Percentiles rank a stretch among this genome's conserved stretches.
These are phyloP conservation scores for Penicillium sp. DNA, from an alignment of 2,329 filamentous ascomycete species.

Conservation along the genomic window DNA sequence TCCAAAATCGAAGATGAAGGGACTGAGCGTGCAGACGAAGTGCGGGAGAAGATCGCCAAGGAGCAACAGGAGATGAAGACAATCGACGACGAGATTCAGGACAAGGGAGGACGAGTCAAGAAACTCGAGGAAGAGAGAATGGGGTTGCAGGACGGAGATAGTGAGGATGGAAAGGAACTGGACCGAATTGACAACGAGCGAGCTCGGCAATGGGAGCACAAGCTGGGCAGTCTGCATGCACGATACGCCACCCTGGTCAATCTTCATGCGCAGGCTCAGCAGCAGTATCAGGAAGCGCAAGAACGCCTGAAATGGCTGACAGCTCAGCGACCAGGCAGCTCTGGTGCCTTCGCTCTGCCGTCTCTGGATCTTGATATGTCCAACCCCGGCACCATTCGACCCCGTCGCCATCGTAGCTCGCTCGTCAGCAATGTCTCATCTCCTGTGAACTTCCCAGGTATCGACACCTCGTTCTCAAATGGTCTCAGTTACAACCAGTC, in stretches of 20 bases:
- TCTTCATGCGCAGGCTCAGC: conserved; percentile 45
- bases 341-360: conserved; percentile 44
- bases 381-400: conserved; percentile 43
- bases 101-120: conserved; percentile 63
- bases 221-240: conserved; percentile 44
- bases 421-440: conserved; percentile 51
- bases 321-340: conserved; percentile 38
- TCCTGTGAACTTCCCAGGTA: conserved; percentile 43
- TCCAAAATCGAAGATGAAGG: conserved; percentile 43
- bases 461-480: conserved; percentile 43
- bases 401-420: conserved; percentile 50
- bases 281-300: conserved; percentile 50
- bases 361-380: conserved; percentile 46
- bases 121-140: conserved; percentile 61
- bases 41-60: conserved; percentile 47
- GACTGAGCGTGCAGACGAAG: conserved; percentile 42
- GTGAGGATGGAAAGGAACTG: conserved; percentile 54
- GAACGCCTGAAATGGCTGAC: conserved; percentile 48
- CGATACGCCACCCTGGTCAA: conserved; percentile 47
- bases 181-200: conserved; percentile 53
- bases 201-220: conserved; percentile 50
- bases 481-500: conserved; percentile 52
- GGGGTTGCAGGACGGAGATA: conserved; percentile 50
- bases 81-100: conserved; percentile 63
- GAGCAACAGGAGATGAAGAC: conserved; percentile 54